Percentiles rank a stretch among this genome's conserved stretches.
phyloP scores from a whole-genome alignment of 208 protist genomes.

The Naegleria fowleri region DNA sequence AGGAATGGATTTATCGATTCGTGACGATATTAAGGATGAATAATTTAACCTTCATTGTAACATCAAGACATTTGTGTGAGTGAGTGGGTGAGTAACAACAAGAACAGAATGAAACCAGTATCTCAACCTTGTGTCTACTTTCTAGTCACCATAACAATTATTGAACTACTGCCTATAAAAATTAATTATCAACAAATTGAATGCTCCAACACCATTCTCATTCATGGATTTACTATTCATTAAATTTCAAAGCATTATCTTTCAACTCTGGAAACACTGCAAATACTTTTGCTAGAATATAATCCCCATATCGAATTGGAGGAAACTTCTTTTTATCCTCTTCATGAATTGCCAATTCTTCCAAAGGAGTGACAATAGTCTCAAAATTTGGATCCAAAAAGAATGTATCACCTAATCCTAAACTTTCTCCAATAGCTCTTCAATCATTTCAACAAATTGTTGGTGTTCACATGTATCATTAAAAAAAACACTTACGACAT shows the following conservation, averaged over 20 bases:
- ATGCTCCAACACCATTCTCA: neutral
- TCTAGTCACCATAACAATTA: no score
- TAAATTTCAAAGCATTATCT: neutral
- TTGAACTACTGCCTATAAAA: no score
- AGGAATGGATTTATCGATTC: neutral
- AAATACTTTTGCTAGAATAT: constrained; percentile 6
- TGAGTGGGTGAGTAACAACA: no score
- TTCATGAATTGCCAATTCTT: neutral
- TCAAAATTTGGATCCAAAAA: constrained; percentile 69
- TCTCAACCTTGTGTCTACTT: no score
- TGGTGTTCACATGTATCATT: no score
- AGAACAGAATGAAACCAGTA: no score
- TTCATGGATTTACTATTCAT: neutral
- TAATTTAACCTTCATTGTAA: no score
- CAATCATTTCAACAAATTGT: neutral
- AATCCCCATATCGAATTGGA: neutral
- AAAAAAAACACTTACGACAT: neutral
- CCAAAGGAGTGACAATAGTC: constrained; percentile 51
- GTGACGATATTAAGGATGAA: neutral
- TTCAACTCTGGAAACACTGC: neutral
- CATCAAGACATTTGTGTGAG: no score
- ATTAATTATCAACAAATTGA: no score
- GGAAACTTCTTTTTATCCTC: neutral
- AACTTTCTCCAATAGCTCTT: neutral
- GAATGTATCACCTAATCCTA: constrained; percentile 52